Percentiles rank a stretch among this genome's conserved stretches.
Conservation (phyloP, 2,329 filamentous ascomycete genomes). For the Neofusicoccum parvum region DNA sequence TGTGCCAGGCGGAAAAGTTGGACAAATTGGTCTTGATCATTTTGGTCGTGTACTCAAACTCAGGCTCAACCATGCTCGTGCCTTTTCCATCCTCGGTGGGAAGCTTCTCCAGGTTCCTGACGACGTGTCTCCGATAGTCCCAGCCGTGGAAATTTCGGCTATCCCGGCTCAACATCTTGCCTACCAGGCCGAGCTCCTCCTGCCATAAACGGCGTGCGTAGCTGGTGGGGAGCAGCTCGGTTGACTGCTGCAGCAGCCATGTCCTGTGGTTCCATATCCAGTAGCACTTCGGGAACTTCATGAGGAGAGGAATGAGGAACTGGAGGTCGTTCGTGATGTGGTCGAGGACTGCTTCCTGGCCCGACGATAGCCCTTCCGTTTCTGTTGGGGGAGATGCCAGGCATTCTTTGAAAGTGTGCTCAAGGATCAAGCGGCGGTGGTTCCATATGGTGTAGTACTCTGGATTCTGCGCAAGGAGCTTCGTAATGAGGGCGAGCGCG, state of each 20-base stretch:
- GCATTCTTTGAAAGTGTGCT: slow-evolving; percentile 56
- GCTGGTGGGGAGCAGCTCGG: slow-evolving; percentile 59
- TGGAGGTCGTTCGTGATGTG: slow-evolving; percentile 72
- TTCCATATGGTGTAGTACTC: slow-evolving; percentile 95
- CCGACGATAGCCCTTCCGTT: slow-evolving; percentile 25
- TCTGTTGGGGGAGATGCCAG: slow-evolving; percentile 41
- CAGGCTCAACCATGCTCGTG: slow-evolving; percentile 69
- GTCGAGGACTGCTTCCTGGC: slow-evolving; percentile 40
- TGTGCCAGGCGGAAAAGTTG: slow-evolving; percentile 98
- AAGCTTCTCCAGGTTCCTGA: slow-evolving; percentile 71
- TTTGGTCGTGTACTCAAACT: slow-evolving; percentile 87
- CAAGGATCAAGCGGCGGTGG: slow-evolving; percentile 72
- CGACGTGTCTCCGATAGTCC: slow-evolving; percentile 82
- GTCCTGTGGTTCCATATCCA: slow-evolving; percentile 98
- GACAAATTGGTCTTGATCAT: slow-evolving; percentile 86
- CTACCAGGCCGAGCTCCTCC: slow-evolving; percentile 77
- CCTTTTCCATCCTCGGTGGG: slow-evolving; percentile 22
- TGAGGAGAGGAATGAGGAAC: slow-evolving; percentile 82
- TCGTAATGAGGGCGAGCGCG: slow-evolving; percentile 69
- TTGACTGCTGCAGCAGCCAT: slow-evolving; percentile 78
- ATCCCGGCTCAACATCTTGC: slow-evolving; percentile 86
- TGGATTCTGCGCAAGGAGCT: slow-evolving; percentile 74
- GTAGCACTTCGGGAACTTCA: slow-evolving; percentile 93
- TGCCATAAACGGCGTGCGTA: slow-evolving; percentile 73
- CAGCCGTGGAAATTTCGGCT: slow-evolving; percentile 95